Percentiles rank a stretch among this genome's conserved stretches.
phyloP scores from a whole-genome alignment of 768 basidiomycete species.

The Russula olivacea region DNA sequence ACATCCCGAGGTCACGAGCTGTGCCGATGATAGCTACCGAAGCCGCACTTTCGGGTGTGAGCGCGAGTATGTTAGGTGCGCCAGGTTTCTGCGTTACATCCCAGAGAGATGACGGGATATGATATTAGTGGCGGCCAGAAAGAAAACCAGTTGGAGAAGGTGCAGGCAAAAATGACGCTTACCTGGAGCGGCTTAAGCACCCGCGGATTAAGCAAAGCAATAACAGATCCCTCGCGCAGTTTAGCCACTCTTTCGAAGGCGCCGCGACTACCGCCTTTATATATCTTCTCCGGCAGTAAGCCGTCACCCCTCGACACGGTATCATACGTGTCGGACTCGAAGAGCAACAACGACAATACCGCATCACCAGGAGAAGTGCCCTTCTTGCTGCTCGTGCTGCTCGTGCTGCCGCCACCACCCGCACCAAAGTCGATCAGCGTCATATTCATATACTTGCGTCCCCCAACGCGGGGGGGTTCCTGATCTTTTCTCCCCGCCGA shows the following conservation, averaged over 20 bases:
- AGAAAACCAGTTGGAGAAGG: neutral
- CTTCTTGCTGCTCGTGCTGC: conserved; percentile 49
- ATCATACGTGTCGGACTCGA: conserved; percentile 77
- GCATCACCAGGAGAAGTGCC: conserved; percentile 74
- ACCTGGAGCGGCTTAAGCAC: conserved; percentile 86
- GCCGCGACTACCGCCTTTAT: conserved; percentile 85
- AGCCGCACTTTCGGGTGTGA: conserved; percentile 77
- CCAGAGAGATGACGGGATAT: neutral
- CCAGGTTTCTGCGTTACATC: conserved; percentile 46
- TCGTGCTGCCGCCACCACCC: conserved; percentile 52
- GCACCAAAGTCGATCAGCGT: conserved; percentile 80
- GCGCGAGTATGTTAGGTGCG: conserved; percentile 69
- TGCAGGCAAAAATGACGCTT: neutral
- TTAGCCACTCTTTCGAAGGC: conserved; percentile 88
- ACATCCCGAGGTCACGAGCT: conserved; percentile 83
- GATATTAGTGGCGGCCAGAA: neutral
- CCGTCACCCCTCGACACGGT: conserved; percentile 47
- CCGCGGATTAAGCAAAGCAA: conserved; percentile 83
- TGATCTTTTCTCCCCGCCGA: conserved; percentile 19
- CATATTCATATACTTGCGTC: conserved; percentile 81
- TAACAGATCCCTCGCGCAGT: conserved; percentile 81
- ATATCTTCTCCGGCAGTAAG: conserved; percentile 52
- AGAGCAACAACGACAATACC: conserved; percentile 73
- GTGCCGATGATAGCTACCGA: conserved; percentile 82
- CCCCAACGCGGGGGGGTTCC: conserved; percentile 38